These are phyloP conservation scores for Fusarium succisae DNA, from an alignment of 2,329 filamentous ascomycete species.

Conservation along the genomic window DNA sequence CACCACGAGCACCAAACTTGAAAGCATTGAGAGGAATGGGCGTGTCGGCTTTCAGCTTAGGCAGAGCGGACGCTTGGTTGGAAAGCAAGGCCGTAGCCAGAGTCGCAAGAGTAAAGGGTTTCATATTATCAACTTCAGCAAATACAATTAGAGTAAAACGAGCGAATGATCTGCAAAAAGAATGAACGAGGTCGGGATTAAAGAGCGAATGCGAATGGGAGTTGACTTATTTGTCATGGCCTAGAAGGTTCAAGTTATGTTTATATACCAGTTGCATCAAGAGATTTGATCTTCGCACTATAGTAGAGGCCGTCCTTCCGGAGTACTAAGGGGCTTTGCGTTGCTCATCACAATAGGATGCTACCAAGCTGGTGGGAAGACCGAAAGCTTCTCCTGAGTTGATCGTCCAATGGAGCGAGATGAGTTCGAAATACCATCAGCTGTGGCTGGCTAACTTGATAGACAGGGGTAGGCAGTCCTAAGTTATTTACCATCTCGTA, in stretches of 20 bases:
- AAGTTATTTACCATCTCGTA: neutral
- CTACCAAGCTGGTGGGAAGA: neutral
- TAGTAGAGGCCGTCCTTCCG: neutral
- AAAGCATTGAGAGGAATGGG: constrained; percentile 29
- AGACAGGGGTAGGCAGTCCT: neutral
- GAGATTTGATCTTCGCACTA: neutral
- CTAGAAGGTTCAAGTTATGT: neutral
- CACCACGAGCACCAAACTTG: neutral
- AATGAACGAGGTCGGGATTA: neutral
- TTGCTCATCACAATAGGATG: neutral
- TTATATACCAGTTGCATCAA: constrained; percentile 7
- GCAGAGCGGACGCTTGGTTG: constrained; percentile 16
- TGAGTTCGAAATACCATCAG: constrained; percentile 11
- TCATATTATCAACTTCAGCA: constrained; percentile 11
- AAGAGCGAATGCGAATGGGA: constrained; percentile 27
- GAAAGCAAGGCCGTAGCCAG: constrained; percentile 16
- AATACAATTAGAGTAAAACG: neutral
- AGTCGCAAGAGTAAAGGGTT: constrained; percentile 18
- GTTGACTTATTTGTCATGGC: constrained; percentile 22
- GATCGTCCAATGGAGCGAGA: constrained; percentile 25
- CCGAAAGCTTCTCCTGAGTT: neutral
- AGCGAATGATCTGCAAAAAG: constrained; percentile 1
- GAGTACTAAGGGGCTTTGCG: neutral
- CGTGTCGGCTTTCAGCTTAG: constrained; percentile 11
- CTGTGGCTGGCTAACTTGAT: neutral